These are phyloP conservation scores for Dendrobium huoshanense DNA, from an alignment of 106 monocot genomes.

Conservation along the genomic window DNA sequence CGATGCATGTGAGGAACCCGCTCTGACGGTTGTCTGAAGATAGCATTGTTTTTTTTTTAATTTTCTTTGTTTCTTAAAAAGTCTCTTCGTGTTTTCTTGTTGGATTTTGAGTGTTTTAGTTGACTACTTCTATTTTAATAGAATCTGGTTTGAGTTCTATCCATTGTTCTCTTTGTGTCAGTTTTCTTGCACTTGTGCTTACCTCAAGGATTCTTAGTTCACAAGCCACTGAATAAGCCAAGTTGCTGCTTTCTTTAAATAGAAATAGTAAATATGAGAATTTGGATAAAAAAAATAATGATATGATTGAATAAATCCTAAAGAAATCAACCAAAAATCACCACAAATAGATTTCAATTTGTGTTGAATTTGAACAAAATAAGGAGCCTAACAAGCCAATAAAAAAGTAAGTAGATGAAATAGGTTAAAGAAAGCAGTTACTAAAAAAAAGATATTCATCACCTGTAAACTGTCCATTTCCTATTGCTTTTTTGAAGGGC, in stretches of 20 bases:
- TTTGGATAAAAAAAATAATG: background rate
- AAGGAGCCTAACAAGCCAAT: background rate
- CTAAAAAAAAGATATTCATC: background rate
- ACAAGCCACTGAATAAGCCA: background rate
- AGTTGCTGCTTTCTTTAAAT: background rate
- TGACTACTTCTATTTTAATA: no score
- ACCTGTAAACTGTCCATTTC: background rate
- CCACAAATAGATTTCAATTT: background rate
- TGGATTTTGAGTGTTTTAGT: no score
- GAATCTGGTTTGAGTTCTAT: no score
- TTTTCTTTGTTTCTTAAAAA: no score
- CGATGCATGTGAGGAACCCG: no score
- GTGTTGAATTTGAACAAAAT: slow-evolving; percentile 1
- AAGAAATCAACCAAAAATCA: background rate
- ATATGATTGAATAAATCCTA: background rate
- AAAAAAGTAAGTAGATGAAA: no score
- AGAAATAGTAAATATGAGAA: background rate
- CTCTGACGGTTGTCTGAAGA: no score
- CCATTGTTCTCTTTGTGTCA: no score
- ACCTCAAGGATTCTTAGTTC: background rate
- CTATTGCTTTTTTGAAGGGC: background rate
- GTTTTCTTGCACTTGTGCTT: no score
- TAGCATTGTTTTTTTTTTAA: no score
- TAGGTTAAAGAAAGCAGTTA: no score
- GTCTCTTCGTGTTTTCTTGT: no score